Base-by-base conservation (phyloP, 179 eudicot genomes). In the Vitellaria paradoxa region DNA sequence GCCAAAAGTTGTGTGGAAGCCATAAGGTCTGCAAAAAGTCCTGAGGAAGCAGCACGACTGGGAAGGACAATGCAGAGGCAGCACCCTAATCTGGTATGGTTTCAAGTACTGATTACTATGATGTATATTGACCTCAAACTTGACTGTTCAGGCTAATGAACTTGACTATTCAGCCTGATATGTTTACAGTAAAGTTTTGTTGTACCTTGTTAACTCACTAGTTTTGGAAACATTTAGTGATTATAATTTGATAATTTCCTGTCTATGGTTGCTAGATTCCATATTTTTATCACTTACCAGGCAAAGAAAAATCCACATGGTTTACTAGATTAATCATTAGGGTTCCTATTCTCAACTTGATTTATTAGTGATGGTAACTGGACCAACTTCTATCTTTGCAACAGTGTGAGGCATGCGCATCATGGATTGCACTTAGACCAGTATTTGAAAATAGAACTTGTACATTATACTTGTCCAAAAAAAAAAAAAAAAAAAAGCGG, bases 21-120 rank as follows among this genome's bases (percentile, higher is more conserved):
- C 74, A 89, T 96, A 76, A 88, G 82, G 79, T 74, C 76, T 23
- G 91, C 99, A 68, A 96, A 84, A 84, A 96, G 99, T 76, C 99
- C 98, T 0, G 99, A 96, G 87, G 99, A 93, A 88, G 99, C 99
- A 62, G 98, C 99, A 80, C 87, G 98, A 77, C 79, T 90, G 76
- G 98, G 99, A 78, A 86, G 99, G 86, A 89, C 78, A 85, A 80
- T 81, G 78, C 99, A 93, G 84, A 89, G 96, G 88, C 89, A 77
- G 68, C 86, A 76, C 5, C 97, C 97, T 66, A 87, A 91, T 73
- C 82, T 96, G 98, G 99, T 96, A 88, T 60, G 80, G 75, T 72
- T 71, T 72, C 64, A 66, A 24, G 46, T 74, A 47, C 46, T 13
- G 47, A 52, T 50, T 1, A n/a, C 18, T 17, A 30, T 26, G 9